phyloP scores from a whole-genome alignment of 139 green algal species.

The Chlamydomonas applanata region DNA sequence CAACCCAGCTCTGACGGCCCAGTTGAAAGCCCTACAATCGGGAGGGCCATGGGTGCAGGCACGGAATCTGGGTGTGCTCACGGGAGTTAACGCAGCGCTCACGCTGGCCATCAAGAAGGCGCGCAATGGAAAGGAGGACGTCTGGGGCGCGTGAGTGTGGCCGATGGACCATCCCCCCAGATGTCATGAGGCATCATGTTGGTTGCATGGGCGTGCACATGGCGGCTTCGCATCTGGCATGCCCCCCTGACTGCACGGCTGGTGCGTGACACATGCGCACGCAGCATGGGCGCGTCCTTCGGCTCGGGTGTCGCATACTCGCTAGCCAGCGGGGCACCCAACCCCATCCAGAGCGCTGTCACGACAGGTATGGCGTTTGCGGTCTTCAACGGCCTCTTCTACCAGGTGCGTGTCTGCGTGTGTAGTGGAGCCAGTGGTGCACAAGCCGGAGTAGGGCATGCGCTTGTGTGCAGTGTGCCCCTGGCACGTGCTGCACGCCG shows the following conservation, averaged over 20 bases:
- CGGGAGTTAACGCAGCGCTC: slow-evolving; percentile 82
- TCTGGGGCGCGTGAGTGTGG: slow-evolving; percentile 61
- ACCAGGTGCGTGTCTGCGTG: slow-evolving; percentile 55
- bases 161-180: background rate
- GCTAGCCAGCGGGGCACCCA: slow-evolving; percentile 62
- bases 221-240: too few relatives aligned
- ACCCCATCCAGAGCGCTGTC: slow-evolving; percentile 59
- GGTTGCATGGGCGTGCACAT: background rate
- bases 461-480: too few relatives aligned
- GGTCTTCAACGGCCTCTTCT: slow-evolving; percentile 82
- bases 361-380: slow-evolving; percentile 72
- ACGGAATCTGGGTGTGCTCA: slow-evolving; percentile 94
- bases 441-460: too few relatives aligned
- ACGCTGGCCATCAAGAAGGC: slow-evolving; percentile 68
- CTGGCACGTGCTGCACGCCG: too few relatives aligned
- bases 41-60: slow-evolving; percentile 74
- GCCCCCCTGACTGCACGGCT: too few relatives aligned
- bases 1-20: slow-evolving; percentile 30
- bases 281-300: slow-evolving; percentile 81
- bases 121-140: slow-evolving; percentile 75
- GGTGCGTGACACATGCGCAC: background rate
- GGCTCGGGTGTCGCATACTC: slow-evolving; percentile 75
- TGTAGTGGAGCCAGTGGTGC: too few relatives aligned
- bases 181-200: background rate
- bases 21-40: slow-evolving; percentile 56